Conservation (phyloP, 2,329 filamentous ascomycete genomes). For the Ophiocordyceps camponoti-rufipedis region DNA sequence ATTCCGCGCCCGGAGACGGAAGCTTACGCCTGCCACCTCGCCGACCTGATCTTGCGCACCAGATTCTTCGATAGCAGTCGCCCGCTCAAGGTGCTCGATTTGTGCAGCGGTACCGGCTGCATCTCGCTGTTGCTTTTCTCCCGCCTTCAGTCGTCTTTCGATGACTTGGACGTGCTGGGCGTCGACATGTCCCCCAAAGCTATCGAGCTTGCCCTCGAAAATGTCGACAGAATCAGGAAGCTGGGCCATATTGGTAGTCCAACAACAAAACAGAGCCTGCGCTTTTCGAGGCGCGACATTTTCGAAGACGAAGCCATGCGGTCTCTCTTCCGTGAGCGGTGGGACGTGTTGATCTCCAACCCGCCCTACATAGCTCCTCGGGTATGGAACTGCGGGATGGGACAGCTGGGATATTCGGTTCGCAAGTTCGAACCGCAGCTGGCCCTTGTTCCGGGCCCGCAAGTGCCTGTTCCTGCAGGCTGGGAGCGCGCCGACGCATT, state of each 20-base stretch:
- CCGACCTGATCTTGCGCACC: constrained; percentile 19
- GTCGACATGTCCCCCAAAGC: constrained; percentile 56
- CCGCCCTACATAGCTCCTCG: constrained; percentile 70
- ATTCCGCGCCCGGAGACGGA: constrained; percentile 73
- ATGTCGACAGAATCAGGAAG: constrained; percentile 33
- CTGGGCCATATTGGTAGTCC: constrained; percentile 8
- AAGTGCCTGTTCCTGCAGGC: constrained; percentile 10
- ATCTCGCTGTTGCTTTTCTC: constrained; percentile 63
- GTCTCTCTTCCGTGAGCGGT: constrained; percentile 9
- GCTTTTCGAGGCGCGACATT: constrained; percentile 30
- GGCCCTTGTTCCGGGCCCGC: constrained; percentile 46
- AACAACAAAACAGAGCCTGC: constrained; percentile 11
- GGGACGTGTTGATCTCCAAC: constrained; percentile 65
- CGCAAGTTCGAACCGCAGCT: constrained; percentile 63
- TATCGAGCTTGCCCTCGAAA: constrained; percentile 44
- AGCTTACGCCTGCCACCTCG: constrained; percentile 42
- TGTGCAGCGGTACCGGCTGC: constrained; percentile 85
- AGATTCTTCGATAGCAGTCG: constrained; percentile 2
- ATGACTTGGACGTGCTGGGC: constrained; percentile 36
- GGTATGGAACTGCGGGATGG: constrained; percentile 18
- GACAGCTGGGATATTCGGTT: constrained; percentile 49
- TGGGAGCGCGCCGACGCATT: constrained; percentile 36
- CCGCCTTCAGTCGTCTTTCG: constrained; percentile 27
- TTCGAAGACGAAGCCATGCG: constrained; percentile 23
- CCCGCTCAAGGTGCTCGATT: constrained; percentile 51